Percentiles rank a stretch among this genome's conserved stretches.
Conservation (phyloP, 495 filamentous ascomycete genomes). For the Trichocladium uniseriatum region DNA sequence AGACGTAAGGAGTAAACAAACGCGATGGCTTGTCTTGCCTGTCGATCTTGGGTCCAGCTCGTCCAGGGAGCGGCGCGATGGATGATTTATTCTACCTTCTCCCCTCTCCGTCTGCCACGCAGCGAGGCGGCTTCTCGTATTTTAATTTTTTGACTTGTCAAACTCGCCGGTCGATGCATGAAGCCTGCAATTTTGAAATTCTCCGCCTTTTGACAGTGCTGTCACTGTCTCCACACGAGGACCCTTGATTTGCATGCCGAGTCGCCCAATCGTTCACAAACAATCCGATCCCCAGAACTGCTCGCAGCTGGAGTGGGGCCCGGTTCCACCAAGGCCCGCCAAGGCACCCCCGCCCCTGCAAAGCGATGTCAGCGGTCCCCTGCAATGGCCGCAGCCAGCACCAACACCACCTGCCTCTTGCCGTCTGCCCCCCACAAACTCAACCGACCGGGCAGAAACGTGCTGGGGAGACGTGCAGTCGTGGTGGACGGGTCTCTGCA, state of each 20-base stretch:
- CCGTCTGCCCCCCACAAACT: neutral
- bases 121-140: too few species aligned
- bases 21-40: too few species aligned
- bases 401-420: neutral
- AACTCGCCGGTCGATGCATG: neutral
- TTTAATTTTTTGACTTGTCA: neutral
- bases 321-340: neutral
- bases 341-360: neutral
- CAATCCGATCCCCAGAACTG: neutral
- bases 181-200: neutral
- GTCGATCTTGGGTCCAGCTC: too few species aligned
- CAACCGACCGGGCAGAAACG: neutral
- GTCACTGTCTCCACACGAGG: slow-evolving; percentile 1
- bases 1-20: neutral
- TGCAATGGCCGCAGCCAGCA: neutral
- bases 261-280: neutral
- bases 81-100: neutral
- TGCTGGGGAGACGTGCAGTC: neutral
- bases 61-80: too few species aligned
- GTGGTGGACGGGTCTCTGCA: slow-evolving; percentile 2
- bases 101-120: too few species aligned
- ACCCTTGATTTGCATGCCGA: too few species aligned
- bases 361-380: neutral
- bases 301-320: too few species aligned
- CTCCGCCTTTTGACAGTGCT: neutral